Evolutionary conservation across 176 grass and related monocot genomes (phyloP).

Genomic region (Oryza meridionalis): DNA sequence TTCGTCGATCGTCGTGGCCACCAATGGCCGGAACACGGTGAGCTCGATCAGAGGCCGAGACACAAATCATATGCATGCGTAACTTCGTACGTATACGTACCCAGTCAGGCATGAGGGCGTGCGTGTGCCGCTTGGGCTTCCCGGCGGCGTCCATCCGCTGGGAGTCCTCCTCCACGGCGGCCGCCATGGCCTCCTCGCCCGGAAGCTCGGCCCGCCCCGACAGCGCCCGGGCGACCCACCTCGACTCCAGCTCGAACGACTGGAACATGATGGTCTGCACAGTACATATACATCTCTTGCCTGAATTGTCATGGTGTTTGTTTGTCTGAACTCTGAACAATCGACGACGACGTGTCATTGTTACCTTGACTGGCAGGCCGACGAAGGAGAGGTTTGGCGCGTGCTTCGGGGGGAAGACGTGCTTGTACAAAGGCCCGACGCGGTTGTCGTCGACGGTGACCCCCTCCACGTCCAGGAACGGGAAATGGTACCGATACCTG

Average conservation of each 20-base stretch:
- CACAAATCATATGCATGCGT: too few species aligned
- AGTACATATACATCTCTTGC: not conserved
- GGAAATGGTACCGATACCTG: conserved; percentile 58
- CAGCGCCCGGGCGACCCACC: conserved; percentile 55
- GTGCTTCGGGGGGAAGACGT: conserved; percentile 46
- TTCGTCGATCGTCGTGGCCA: not conserved
- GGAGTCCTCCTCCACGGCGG: conserved; percentile 39
- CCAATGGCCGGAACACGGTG: not conserved
- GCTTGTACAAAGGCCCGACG: conserved; percentile 55
- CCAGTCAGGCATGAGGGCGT: conserved; percentile 39
- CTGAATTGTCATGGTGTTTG: not conserved
- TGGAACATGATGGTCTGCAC: conserved; percentile 51
- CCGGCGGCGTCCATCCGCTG: conserved; percentile 45
- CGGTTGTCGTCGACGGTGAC: conserved; percentile 55
- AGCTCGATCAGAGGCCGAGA: not conserved
- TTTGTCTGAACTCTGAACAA: not conserved
- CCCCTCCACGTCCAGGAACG: conserved; percentile 51
- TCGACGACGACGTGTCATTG: not conserved
- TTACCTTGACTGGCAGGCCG: conserved; percentile 42
- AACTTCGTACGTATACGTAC: not conserved
- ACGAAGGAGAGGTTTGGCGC: conserved; percentile 48
- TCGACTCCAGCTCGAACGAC: conserved; percentile 48
- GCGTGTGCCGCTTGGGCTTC: conserved; percentile 52
- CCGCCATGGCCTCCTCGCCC: conserved; percentile 44
- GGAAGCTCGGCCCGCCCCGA: conserved; percentile 45